Evolutionary conservation across 495 filamentous ascomycete genomes (phyloP).

Genomic region (Oidiodendron maius): DNA sequence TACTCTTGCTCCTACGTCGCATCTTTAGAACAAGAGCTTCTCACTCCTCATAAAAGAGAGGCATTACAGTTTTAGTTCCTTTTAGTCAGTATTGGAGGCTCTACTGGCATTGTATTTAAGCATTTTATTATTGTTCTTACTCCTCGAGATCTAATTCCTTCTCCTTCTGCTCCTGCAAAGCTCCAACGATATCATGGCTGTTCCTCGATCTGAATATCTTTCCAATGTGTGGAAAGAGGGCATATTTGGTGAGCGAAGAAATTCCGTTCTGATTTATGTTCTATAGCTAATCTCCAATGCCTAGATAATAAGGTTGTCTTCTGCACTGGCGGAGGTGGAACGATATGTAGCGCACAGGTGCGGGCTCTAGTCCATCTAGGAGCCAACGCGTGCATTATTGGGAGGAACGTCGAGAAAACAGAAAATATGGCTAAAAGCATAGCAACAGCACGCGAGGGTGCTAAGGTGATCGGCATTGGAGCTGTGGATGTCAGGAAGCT

Average conservation of each 20-base stretch:
- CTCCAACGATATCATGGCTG: slow-evolving; percentile 50
- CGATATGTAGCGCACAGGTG: slow-evolving; percentile 91
- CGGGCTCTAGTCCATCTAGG: slow-evolving; percentile 85
- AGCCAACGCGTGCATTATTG: slow-evolving; percentile 89
- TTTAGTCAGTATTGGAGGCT: too few species aligned
- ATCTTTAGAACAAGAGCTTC: too few species aligned
- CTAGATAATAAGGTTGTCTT: slow-evolving; percentile 85
- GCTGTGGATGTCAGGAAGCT: slow-evolving; percentile 69
- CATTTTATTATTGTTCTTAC: too few species aligned
- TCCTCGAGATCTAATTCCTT: too few species aligned
- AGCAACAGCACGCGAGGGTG: slow-evolving; percentile 64
- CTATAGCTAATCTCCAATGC: background rate
- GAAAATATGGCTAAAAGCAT: slow-evolving; percentile 74
- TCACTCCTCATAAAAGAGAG: too few species aligned
- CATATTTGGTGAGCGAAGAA: slow-evolving; percentile 70
- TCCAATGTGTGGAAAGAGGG: slow-evolving; percentile 79
- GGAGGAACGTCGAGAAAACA: slow-evolving; percentile 86
- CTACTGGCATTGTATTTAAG: too few species aligned
- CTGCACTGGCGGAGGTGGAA: slow-evolving; percentile 90
- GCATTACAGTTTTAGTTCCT: too few species aligned
- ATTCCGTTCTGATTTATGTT: background rate
- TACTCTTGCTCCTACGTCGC: too few species aligned
- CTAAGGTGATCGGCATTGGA: slow-evolving; percentile 82
- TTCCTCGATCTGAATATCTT: slow-evolving; percentile 67
- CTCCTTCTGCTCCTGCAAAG: too few species aligned